Percentiles rank a stretch among this genome's conserved stretches.
These are phyloP conservation scores for Berkeleyomyces basicola DNA, from an alignment of 2,329 filamentous ascomycete genomes.

Conservation along the genomic window DNA sequence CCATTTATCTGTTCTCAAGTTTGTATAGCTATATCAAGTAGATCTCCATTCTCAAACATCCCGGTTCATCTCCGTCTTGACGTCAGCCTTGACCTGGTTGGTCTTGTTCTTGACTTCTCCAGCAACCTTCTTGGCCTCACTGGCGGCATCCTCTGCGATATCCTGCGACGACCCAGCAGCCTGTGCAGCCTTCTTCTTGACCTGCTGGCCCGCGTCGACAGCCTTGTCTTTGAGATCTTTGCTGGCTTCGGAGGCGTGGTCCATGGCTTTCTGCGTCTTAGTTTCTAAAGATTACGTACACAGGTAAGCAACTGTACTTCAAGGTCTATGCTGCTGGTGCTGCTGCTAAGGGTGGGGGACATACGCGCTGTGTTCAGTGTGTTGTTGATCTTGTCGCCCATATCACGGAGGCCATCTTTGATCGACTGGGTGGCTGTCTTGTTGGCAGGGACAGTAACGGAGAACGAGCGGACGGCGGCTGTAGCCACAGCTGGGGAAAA, in stretches of 20 bases:
- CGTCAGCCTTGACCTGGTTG: constrained; percentile 26
- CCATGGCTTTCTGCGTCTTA: constrained; percentile 21
- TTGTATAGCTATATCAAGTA: background rate
- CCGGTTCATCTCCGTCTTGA: constrained; percentile 22
- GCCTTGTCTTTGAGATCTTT: constrained; percentile 27
- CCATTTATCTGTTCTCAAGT: background rate
- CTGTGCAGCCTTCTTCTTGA: constrained; percentile 18
- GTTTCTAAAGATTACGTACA: constrained; percentile 1
- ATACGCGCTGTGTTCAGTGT: constrained; percentile 42
- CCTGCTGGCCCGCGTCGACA: constrained; percentile 26
- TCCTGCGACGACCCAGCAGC: constrained; percentile 21
- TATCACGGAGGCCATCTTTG: constrained; percentile 41
- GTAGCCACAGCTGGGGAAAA: constrained; percentile 24
- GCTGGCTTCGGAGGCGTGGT: constrained; percentile 18
- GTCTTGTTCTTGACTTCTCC: constrained; percentile 27
- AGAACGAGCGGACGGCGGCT: constrained; percentile 33
- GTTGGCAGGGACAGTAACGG: constrained; percentile 26
- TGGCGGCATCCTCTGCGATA: constrained; percentile 19
- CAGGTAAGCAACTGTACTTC: background rate
- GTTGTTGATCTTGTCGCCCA: constrained; percentile 44
- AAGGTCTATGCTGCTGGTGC: background rate
- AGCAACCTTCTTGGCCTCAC: constrained; percentile 27
- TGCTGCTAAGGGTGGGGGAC: constrained; percentile 17
- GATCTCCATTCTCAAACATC: constrained; percentile 16
- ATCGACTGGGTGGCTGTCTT: constrained; percentile 37